A percentile compares a stretch with the other conserved stretches of the same genome.
phyloP scores from a whole-genome alignment of 1,284 basidiomycete species.

The Termitomyces sp. region DNA sequence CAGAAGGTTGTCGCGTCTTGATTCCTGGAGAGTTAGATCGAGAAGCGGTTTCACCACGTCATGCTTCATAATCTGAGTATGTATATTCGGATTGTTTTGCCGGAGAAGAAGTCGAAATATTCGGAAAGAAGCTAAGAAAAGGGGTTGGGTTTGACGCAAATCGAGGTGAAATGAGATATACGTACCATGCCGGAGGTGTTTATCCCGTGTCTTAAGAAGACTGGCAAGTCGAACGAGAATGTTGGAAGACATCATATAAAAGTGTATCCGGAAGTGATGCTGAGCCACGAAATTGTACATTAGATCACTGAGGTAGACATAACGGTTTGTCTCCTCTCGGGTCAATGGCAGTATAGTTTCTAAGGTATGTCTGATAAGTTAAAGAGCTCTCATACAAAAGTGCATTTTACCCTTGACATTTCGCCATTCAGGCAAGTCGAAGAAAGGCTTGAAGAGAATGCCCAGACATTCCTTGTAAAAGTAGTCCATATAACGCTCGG shows the following conservation, averaged over 20 bases:
- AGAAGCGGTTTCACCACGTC: slow-evolving; percentile 82
- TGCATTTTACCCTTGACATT: slow-evolving; percentile 49
- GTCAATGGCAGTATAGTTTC: slow-evolving; percentile 53
- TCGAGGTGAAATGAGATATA: slow-evolving; percentile 11
- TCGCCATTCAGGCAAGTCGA: slow-evolving; percentile 73
- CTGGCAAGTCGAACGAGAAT: slow-evolving; percentile 71
- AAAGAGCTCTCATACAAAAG: neutral
- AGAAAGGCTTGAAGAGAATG: slow-evolving; percentile 76
- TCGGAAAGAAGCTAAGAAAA: slow-evolving; percentile 72
- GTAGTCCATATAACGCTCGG: slow-evolving; percentile 85
- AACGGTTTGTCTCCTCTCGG: slow-evolving; percentile 72
- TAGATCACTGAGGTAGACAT: slow-evolving; percentile 84
- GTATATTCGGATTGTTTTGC: slow-evolving; percentile 83
- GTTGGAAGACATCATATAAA: slow-evolving; percentile 80
- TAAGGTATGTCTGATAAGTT: slow-evolving; percentile 21
- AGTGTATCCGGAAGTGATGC: slow-evolving; percentile 88
- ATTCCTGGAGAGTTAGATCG: slow-evolving; percentile 78
- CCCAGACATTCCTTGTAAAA: slow-evolving; percentile 83
- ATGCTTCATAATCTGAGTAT: slow-evolving; percentile 80
- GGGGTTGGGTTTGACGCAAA: neutral
- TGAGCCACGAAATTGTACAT: slow-evolving; percentile 85
- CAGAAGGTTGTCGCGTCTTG: slow-evolving; percentile 84
- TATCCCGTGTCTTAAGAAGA: slow-evolving; percentile 81
- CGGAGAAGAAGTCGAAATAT: slow-evolving; percentile 87
- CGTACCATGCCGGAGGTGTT: slow-evolving; percentile 86